These are phyloP conservation scores for Saitozyma sp. DNA, from an alignment of 768 basidiomycete species.

Conservation along the genomic window DNA sequence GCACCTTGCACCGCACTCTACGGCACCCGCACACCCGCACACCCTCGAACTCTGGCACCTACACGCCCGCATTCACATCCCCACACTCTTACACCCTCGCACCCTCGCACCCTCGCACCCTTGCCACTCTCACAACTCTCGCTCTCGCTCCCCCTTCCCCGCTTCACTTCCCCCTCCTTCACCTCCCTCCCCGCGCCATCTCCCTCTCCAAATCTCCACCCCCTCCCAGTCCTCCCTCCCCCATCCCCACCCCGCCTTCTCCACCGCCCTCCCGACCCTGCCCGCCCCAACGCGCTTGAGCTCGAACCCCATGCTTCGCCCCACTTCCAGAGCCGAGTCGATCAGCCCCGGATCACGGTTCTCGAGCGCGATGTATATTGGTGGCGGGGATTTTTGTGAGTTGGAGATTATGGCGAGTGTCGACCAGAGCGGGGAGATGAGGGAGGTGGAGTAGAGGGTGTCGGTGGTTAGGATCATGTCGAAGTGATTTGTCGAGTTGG, in stretches of 20 bases:
- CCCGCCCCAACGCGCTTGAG: constrained; percentile 62
- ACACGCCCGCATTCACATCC: no score
- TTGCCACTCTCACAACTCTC: no score
- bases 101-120: no score
- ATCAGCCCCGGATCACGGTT: constrained; percentile 71
- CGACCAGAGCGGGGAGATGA: constrained; percentile 67
- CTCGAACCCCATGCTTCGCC: constrained; percentile 60
- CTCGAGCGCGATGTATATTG: constrained; percentile 69
- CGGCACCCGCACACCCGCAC: no score
- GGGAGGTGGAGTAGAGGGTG: constrained; percentile 68
- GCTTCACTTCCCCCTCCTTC: no score
- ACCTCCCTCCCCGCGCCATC: background rate
- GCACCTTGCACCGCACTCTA: no score
- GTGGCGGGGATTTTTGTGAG: constrained; percentile 49
- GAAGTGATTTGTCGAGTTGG: no score
- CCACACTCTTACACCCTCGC: no score
- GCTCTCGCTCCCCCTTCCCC: no score
- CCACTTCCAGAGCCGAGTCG: constrained; percentile 62
- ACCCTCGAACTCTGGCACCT: no score
- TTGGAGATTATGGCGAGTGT: constrained; percentile 57
- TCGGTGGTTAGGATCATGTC: constrained; percentile 80
- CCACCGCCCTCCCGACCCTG: constrained; percentile 65
- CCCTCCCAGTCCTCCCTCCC: constrained; percentile 72
- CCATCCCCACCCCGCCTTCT: constrained; percentile 65
- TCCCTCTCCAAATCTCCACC: constrained; percentile 74